Conservation (phyloP, 75 land plant genomes). For the Selaginella moellendorffii region DNA sequence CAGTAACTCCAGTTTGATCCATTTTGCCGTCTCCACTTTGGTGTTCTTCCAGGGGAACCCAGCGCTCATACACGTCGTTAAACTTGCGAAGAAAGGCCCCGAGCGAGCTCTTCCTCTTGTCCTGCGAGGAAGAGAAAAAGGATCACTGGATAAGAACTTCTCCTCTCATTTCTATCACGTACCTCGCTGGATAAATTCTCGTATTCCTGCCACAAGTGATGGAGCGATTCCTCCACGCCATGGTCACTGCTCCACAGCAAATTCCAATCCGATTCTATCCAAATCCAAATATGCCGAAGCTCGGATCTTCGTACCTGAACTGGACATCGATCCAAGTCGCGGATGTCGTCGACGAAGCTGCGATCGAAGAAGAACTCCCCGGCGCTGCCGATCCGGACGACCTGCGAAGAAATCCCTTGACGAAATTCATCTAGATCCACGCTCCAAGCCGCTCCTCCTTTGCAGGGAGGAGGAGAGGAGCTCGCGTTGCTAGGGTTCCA, state of each 20-base stretch:
- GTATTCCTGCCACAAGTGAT: constrained; percentile 46
- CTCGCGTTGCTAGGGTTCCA: no score
- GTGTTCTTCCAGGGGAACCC: constrained; percentile 43
- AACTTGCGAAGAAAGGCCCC: constrained; percentile 57
- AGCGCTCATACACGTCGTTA: constrained; percentile 38
- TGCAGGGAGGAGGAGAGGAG: no score
- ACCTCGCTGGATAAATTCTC: constrained; percentile 54
- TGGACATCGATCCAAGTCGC: not conserved
- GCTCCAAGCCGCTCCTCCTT: no score
- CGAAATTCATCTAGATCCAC: constrained; percentile 1
- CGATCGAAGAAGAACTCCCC: not conserved
- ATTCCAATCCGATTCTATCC: not conserved
- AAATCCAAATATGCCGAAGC: not conserved
- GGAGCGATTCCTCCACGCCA: constrained; percentile 59
- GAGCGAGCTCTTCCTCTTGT: constrained; percentile 49
- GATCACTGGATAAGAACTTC: not conserved
- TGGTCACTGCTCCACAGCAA: constrained; percentile 29
- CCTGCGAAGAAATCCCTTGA: not conserved
- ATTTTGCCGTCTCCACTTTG: constrained; percentile 5
- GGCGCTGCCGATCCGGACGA: not conserved
- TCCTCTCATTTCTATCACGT: constrained; percentile 9
- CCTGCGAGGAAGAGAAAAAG: constrained; percentile 24
- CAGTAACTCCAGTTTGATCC: no score
- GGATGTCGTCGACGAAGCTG: not conserved
- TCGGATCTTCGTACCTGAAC: not conserved